Conservation (phyloP, 1,284 basidiomycete genomes). For the Hortiboletus rubellus region DNA sequence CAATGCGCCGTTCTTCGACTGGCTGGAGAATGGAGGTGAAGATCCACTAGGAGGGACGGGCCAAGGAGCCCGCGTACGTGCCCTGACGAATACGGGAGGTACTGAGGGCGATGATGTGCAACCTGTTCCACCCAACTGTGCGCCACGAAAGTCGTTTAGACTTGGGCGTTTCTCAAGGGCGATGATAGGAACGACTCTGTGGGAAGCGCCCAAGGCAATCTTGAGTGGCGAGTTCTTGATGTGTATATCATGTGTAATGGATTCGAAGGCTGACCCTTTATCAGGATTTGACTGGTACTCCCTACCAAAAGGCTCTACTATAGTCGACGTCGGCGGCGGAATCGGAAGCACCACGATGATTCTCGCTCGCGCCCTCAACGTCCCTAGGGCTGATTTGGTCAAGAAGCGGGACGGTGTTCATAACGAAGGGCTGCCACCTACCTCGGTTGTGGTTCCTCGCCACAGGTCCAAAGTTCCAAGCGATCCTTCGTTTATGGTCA, state of each 20-base stretch:
- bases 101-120: neutral
- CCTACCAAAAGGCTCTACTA: conserved; percentile 52
- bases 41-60: conserved; percentile 29
- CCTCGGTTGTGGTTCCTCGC: neutral
- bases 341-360: conserved; percentile 72
- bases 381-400: neutral
- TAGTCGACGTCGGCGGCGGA: conserved; percentile 77
- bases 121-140: neutral
- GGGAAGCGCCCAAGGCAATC: conserved; percentile 62
- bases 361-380: conserved; percentile 55
- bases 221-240: conserved; percentile 45
- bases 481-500: neutral
- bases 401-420: neutral
- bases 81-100: neutral
- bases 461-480: neutral
- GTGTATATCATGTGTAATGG: neutral
- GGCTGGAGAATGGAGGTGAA: conserved; percentile 51
- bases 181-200: conserved; percentile 65
- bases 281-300: conserved; percentile 65
- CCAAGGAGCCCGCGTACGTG: conserved; percentile 9
- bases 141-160: conserved; percentile 40
- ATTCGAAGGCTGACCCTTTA: conserved; percentile 9
- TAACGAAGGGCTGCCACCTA: neutral
- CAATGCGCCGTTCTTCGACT: conserved; percentile 49
- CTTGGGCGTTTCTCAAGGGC: conserved; percentile 67